Base-by-base conservation (phyloP, 768 basidiomycete species). In the Strobilomyces dryophilus region DNA sequence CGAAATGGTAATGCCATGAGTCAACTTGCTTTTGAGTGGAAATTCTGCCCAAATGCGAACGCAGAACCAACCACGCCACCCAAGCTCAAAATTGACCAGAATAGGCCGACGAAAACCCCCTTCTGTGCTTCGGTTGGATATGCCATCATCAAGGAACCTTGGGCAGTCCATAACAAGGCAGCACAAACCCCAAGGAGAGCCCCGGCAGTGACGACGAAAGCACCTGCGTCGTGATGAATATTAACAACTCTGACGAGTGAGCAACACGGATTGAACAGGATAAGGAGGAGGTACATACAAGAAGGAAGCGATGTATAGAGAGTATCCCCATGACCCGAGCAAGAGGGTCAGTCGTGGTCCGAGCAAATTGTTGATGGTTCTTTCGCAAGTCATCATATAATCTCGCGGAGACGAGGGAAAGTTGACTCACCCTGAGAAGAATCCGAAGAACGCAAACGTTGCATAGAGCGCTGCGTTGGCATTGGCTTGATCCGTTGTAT, bases 41-140 rank as follows among this genome's bases (percentile, higher is more conserved):
- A 83, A 63, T 90, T 91, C 57, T 81, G 76, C 0, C 81, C 91
- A 42, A 92, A 75, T 9, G 87, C 81, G 26, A 92, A 84, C 8
- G 86, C 74, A 20, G 89, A 79, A 20, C 90, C 89, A 44, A 92
- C 82, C 41, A 92, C 85, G 42, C 83, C 83, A 35, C 89, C 89
- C 29, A 90, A 55, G 59, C 89, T 91, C 74, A 93, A 91, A 55
- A 92, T 86, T 37, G 79, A 72, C 81, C 81, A 82, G 66, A 82
- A 82, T 45, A 82, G 57, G 32, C 71, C 71, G 52, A 82, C 79
- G n/a, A 73, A 73, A 52, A 67, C 69, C 17, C 81, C 81, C 61
- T 82, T 82, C 59, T 81, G 76, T 46, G 79, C 77, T 56, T 82
- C 81, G 2, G 77, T 71, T 5, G 81, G 80, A 54, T 81, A 79